Evolutionary conservation across 352 stramenopile genomes (phyloP).

Genomic region (Globisporangium takayamanum): DNA sequence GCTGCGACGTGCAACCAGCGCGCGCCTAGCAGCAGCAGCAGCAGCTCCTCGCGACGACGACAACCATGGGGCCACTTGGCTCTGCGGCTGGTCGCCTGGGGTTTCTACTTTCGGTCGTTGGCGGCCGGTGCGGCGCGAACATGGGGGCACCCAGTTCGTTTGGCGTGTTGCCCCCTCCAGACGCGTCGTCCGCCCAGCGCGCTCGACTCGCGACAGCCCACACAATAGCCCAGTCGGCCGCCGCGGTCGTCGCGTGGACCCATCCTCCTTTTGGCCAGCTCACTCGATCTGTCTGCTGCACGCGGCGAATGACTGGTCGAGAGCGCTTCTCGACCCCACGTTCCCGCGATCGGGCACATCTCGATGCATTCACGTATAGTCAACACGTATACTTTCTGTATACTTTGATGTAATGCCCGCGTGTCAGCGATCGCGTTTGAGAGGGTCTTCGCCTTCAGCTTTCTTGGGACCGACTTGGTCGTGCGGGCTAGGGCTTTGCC

Average conservation of each 20-base stretch:
- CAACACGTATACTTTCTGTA: too few relatives aligned
- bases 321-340: slow-evolving; percentile 2
- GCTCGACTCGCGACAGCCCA: background rate
- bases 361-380: background rate
- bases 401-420: background rate
- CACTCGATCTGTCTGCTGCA: background rate
- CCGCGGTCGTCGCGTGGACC: background rate
- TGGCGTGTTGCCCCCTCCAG: slow-evolving; percentile 13
- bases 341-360: background rate
- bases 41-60: background rate
- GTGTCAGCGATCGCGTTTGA: background rate
- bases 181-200: background rate
- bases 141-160: slow-evolving; percentile 8
- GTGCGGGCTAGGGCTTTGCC: too few relatives aligned
- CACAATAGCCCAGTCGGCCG: background rate
- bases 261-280: slow-evolving; percentile 1
- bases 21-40: background rate
- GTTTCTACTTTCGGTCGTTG: slow-evolving; percentile 16
- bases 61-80: slow-evolving; percentile 3
- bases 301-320: slow-evolving; percentile 3
- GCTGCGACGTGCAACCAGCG: slow-evolving; percentile 2
- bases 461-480: too few relatives aligned
- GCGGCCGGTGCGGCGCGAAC: background rate
- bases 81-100: background rate
- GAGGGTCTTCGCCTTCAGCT: background rate